Percentiles rank a stretch among this genome's conserved stretches.
phyloP scores from a whole-genome alignment of 495 filamentous ascomycete species.

The Rhizodiscina lignyota region DNA sequence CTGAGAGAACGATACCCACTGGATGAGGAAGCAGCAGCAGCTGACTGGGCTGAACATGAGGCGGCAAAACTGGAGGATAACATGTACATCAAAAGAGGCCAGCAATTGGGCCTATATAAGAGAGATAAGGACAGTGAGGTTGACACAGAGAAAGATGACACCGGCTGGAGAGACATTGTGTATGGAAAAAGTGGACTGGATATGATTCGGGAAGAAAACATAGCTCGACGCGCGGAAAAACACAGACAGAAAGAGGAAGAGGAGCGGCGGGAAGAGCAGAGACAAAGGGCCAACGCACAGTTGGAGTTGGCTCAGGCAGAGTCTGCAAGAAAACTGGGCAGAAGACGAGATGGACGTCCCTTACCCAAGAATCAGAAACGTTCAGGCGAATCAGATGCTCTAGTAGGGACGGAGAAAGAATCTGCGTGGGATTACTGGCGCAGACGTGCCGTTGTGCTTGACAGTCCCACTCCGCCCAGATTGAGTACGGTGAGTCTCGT shows the following conservation, averaged over 20 bases:
- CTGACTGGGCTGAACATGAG: constrained; percentile 45
- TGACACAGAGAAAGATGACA: not conserved
- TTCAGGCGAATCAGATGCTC: not conserved
- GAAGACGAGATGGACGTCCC: constrained; percentile 4
- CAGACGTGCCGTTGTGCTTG: not conserved
- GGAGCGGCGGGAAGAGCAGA: constrained; percentile 24
- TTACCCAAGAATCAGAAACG: constrained; percentile 12
- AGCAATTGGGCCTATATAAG: constrained; percentile 32
- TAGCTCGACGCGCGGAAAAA: constrained; percentile 5
- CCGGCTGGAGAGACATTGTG: not conserved
- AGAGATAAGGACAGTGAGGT: constrained; percentile 18
- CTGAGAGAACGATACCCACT: constrained; percentile 51
- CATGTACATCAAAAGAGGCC: constrained; percentile 21
- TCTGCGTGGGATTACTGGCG: not conserved
- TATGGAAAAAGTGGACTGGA: constrained; percentile 30
- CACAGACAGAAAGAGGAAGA: constrained; percentile 11
- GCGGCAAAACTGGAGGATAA: constrained; percentile 16
- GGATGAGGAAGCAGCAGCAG: constrained; percentile 54
- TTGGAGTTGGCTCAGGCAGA: constrained; percentile 8
- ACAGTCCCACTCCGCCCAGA: not conserved
- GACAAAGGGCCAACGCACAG: constrained; percentile 22
- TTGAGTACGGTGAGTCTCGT: too few species aligned
- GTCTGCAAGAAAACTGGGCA: constrained; percentile 6
- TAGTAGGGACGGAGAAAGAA: not conserved
- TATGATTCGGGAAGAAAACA: constrained; percentile 23